These are phyloP conservation scores for Lanmaoa pseudosensibilis DNA, from an alignment of 768 basidiomycete genomes.

Conservation along the genomic window DNA sequence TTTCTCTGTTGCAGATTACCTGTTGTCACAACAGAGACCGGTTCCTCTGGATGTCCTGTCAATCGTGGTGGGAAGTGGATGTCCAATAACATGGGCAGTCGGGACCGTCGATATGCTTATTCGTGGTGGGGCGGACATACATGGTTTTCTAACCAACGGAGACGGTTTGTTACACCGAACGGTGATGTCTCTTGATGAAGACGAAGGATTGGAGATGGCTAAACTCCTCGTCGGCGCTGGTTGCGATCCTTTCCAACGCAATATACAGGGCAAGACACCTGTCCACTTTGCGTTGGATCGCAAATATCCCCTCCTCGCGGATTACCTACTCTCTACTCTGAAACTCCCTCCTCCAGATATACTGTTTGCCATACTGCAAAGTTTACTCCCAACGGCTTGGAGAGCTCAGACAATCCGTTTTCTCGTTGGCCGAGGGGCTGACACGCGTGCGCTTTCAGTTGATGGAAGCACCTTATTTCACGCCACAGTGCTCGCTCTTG, in stretches of 20 bases:
- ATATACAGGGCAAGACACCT: too few species aligned
- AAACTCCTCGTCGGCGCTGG: too few species aligned
- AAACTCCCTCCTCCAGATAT: too few species aligned
- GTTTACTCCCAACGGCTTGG: background rate
- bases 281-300: too few species aligned
- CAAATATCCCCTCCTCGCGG: too few species aligned
- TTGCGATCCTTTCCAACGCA: too few species aligned
- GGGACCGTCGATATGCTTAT: background rate
- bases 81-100: background rate
- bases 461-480: background rate
- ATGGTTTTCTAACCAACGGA: background rate
- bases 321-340: too few species aligned
- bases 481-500: background rate
- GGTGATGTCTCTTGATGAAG: background rate
- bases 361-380: too few species aligned
- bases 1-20: background rate
- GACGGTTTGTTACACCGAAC: background rate
- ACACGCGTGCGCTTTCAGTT: background rate
- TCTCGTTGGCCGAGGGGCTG: background rate
- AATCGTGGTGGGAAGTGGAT: background rate
- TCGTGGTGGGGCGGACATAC: background rate
- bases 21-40: background rate
- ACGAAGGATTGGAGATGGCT: background rate
- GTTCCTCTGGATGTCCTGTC: background rate
- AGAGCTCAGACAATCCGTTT: background rate